Conservation (phyloP, 352 stramenopile genomes). For the Blastocystis sp. region DNA sequence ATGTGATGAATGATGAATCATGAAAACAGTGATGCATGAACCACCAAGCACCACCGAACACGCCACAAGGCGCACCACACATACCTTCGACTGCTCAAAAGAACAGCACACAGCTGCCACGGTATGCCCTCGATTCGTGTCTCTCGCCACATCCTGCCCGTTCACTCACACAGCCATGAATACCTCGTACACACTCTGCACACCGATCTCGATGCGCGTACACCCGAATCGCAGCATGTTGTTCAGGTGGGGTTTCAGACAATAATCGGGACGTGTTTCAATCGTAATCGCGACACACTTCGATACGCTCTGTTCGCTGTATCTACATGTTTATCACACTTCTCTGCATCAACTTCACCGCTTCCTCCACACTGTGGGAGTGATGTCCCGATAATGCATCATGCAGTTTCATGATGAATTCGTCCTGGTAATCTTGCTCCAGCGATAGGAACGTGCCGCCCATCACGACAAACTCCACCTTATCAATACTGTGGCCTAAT, state of each 20-base stretch:
- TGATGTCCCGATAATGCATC: constrained; percentile 88
- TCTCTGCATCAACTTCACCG: constrained; percentile 77
- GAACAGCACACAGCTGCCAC: constrained; percentile 84
- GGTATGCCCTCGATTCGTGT: constrained; percentile 85
- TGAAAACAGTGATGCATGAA: no score
- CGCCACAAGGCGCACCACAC: background rate
- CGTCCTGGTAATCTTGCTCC: constrained; percentile 88
- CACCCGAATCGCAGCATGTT: constrained; percentile 93
- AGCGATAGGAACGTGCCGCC: constrained; percentile 92
- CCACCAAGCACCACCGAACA: background rate
- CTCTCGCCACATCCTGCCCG: constrained; percentile 70
- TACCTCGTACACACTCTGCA: constrained; percentile 90
- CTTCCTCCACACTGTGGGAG: constrained; percentile 85
- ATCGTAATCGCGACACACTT: constrained; percentile 90
- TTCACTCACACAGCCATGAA: constrained; percentile 84
- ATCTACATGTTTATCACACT: constrained; percentile 23
- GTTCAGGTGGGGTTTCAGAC: constrained; percentile 89
- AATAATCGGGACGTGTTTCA: constrained; percentile 94
- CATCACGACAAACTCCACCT: constrained; percentile 97
- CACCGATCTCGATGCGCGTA: constrained; percentile 92
- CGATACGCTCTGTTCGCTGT: constrained; percentile 69
- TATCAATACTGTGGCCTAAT: constrained; percentile 89
- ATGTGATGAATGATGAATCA: no score
- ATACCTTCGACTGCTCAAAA: constrained; percentile 77
- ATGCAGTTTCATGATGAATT: constrained; percentile 91